Base-by-base conservation (phyloP, 768 basidiomycete species). In the Favolaschia claudopus region DNA sequence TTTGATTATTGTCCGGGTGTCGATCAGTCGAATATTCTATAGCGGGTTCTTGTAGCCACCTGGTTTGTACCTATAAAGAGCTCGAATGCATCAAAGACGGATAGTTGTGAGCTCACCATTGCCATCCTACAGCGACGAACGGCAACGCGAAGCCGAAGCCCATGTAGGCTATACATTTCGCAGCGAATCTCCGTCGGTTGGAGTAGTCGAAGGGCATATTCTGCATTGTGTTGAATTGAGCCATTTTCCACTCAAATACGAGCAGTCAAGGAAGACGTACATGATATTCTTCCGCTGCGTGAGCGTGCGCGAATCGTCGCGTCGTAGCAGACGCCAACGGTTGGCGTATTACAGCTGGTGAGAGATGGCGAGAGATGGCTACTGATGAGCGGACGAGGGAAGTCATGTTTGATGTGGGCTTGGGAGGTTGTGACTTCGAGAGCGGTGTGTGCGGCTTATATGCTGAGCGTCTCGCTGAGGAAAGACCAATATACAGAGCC, bases 101-200 rank as follows among this genome's bases (percentile, higher is more conserved):
- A 3, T n/a, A 7, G 24, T 17, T 13, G 5, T 43, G 7, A 8
- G 39, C 63, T 5, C 34, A 69, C 67, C 67, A 69, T 47, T 60
- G 60, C 67, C 67, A 69, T n/a, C 60, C 60, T 17, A 66, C 61
- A 19, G 67, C 67, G n/a, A 69, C 59, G 44, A 63, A 69, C 6
- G 67, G 67, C 10, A 69, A 40, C 15, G 65, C 63, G 46, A 69
- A 69, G 13, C 67, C 67, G 31, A 65, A 51, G 2, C 67, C 67
- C 43, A 69, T 52, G 56, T 51, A 67, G 1, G 63, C 43, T 17
- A 59, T 17, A 34, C 55, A 65, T 52, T 67, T 67, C 10, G 40
- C 34, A 5, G 67, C 64, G 47, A 66, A 69, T 10, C 37, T 31
- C 20, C 47, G 32, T 14, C 57, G 58, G 46, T 67, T 65, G 13